These are phyloP conservation scores for Moelleriella libera DNA, from an alignment of 2,329 filamentous ascomycete species.

Conservation along the genomic window DNA sequence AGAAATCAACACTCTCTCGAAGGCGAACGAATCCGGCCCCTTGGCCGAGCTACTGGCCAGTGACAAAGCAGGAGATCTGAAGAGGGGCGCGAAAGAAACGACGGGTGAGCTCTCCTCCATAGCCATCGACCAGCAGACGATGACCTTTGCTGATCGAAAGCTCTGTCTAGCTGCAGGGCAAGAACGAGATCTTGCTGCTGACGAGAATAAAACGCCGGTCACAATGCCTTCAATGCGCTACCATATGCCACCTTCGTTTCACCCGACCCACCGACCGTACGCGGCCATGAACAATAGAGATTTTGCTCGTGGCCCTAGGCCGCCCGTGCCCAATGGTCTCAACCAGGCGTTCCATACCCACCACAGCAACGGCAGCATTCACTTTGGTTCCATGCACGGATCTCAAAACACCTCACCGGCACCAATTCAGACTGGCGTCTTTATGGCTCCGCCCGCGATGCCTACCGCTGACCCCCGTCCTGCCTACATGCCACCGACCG, in stretches of 20 bases:
- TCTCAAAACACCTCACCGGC: slow-evolving; percentile 46
- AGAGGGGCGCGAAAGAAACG: neutral
- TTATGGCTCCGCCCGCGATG: slow-evolving; percentile 34
- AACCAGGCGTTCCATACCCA: slow-evolving; percentile 33
- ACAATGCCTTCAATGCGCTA: too few species aligned
- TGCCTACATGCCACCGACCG: slow-evolving; percentile 17
- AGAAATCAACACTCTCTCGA: neutral
- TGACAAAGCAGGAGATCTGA: neutral
- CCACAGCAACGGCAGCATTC: slow-evolving; percentile 38
- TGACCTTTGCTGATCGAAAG: neutral
- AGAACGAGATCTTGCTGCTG: too few species aligned
- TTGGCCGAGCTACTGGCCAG: neutral
- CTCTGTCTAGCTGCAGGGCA: too few species aligned
- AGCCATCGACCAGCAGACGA: slow-evolving; percentile 20
- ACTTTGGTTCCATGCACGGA: slow-evolving; percentile 39
- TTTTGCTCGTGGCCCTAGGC: slow-evolving; percentile 15
- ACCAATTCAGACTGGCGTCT: slow-evolving; percentile 31
- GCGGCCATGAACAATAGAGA: slow-evolving; percentile 19
- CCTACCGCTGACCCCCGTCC: slow-evolving; percentile 17
- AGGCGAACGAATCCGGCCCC: neutral
- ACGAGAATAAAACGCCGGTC: too few species aligned
- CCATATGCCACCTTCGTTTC: slow-evolving; percentile 25
- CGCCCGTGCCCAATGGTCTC: slow-evolving; percentile 17
- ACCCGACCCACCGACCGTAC: slow-evolving; percentile 18
- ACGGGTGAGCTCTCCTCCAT: slow-evolving; percentile 16